Percentiles rank a stretch among this genome's conserved stretches.
Evolutionary conservation across 805 yeast genomes (phyloP).

Genomic region (Torulaspora delbrueckii): DNA sequence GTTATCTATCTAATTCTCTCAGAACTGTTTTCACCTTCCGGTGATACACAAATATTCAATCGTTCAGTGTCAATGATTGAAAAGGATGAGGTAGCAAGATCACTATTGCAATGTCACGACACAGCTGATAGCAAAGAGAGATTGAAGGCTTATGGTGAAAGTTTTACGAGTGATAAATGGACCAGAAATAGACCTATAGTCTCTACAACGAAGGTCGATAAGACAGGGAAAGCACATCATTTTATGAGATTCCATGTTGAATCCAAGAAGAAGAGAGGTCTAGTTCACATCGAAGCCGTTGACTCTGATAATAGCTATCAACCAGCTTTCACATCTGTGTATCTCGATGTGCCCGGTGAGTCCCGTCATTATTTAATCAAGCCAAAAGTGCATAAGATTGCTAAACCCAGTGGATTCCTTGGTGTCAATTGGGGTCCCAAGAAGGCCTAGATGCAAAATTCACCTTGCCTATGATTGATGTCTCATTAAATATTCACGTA

Average conservation of each 20-base stretch:
- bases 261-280: conserved; percentile 57
- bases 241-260: conserved; percentile 85
- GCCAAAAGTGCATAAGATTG: conserved; percentile 50
- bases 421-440: conserved; percentile 88
- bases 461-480: background rate
- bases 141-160: conserved; percentile 80
- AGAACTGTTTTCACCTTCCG: conserved; percentile 82
- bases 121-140: conserved; percentile 45
- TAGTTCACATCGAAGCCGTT: conserved; percentile 75
- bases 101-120: conserved; percentile 47
- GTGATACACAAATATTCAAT: conserved; percentile 87
- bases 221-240: conserved; percentile 74
- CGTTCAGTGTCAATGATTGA: conserved; percentile 76
- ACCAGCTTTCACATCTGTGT: conserved; percentile 67
- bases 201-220: conserved; percentile 54
- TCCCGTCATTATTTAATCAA: conserved; percentile 64
- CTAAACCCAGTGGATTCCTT: conserved; percentile 54
- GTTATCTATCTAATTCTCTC: conserved; percentile 71
- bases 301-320: conserved; percentile 54
- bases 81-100: conserved; percentile 55
- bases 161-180: conserved; percentile 64
- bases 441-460: conserved; percentile 36
- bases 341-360: conserved; percentile 69
- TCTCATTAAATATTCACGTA: conserved; percentile 2
- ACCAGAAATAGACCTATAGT: conserved; percentile 82